Base-by-base conservation (phyloP, 352 stramenopile genomes). In the Pythium rhizo-oryzae region DNA sequence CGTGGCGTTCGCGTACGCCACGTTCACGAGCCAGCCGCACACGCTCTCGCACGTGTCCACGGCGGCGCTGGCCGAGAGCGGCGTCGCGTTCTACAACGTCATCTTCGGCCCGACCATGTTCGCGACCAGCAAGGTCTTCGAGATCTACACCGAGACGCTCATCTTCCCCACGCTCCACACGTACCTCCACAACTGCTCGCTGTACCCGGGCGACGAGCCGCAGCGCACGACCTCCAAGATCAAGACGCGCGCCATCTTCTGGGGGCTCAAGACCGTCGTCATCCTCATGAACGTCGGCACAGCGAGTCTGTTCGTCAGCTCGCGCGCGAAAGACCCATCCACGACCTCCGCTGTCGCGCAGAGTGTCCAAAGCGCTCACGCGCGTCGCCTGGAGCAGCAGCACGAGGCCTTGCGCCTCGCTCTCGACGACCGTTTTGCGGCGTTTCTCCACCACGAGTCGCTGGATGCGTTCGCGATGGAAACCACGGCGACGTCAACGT, bases 251-350 rank as follows among this genome's bases (percentile, higher is more conserved):
- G 61, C 59, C 49, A 85, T 89, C 44, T 87, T 89, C 50, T 89
- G 80, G 80, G 80, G 76, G 0, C 71, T 89, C 50, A 85, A 84
- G 73, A 80, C 75, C 25, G 73, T 87, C 16, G 75, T 86, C 54
- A 87, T 89, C 67, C 73, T 87, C 69, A 85, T 89, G 80, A 89
- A 87, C 57, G 77, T 89, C 19, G 78, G 78, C 25, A 82, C 80
- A 21, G 76, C 77, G 6, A 87, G 78, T 80, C 72, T 89, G 25
- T 89, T 80, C 59, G 75, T 89, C n/a, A 77, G 78, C 65, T 66
- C 78, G 51, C 71, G 59, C 9, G 71, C 57, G 12, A n/a, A 33
- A 23, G n/a, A 33, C 16, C 16, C 9, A 4, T 41, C 37, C 1
- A 57, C 24, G 15, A 24, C 30, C 8, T 30, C 35, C 5, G 49